Conservation (phyloP, 2,329 filamentous ascomycete species). For the Penicillium corylophilum region DNA sequence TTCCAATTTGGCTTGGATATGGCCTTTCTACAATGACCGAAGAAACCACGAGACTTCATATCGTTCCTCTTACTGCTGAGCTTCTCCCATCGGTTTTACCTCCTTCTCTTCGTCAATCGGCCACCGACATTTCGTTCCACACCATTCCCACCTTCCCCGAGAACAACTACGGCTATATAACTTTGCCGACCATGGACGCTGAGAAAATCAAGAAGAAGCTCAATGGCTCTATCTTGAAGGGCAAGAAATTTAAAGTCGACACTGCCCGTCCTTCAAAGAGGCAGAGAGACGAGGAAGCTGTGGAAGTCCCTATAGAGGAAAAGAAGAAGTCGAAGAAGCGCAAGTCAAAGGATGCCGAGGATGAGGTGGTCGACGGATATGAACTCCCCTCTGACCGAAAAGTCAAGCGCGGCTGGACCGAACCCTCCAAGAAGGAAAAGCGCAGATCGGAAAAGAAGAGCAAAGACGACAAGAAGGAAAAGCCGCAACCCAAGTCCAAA, state of each 20-base stretch:
- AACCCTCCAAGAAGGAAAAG: conserved; percentile 54
- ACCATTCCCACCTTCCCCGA: conserved; percentile 84
- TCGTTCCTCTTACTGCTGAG: conserved; percentile 77
- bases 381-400: conserved; percentile 71
- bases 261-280: conserved; percentile 68
- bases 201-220: conserved; percentile 91
- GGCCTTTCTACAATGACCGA: conserved; percentile 31
- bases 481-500: conserved; percentile 66
- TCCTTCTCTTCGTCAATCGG: conserved; percentile 62
- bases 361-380: conserved; percentile 60
- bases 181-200: conserved; percentile 76
- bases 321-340: conserved; percentile 50
- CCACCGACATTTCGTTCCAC: conserved; percentile 86
- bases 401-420: conserved; percentile 88
- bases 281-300: conserved; percentile 43
- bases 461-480: conserved; percentile 58
- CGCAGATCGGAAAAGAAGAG: conserved; percentile 50
- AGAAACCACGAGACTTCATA: conserved; percentile 66
- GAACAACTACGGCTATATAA: conserved; percentile 83
- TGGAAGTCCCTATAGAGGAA: conserved; percentile 42
- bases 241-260: conserved; percentile 80
- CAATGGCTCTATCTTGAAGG: conserved; percentile 80
- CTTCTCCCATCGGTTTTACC: conserved; percentile 73
- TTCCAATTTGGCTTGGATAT: neutral
- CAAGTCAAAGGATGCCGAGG: conserved; percentile 50